Evolutionary conservation across 1,284 basidiomycete species (phyloP).

Genomic region (Microbotryum scabiosae): DNA sequence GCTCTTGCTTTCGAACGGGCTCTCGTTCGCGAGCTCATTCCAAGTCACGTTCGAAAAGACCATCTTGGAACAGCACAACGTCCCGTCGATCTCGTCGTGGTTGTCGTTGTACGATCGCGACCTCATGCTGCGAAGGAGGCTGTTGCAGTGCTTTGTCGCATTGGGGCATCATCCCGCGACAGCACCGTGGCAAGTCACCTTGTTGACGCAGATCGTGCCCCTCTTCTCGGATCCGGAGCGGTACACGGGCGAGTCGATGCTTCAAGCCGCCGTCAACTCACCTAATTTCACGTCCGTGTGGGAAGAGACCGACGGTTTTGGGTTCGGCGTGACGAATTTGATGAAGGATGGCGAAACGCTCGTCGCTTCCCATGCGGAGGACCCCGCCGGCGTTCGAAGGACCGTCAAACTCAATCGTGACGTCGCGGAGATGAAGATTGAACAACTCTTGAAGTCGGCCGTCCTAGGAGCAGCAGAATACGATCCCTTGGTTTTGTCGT

Average conservation of each 20-base stretch:
- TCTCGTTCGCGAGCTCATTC: constrained; percentile 70
- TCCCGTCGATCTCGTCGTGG: constrained; percentile 40
- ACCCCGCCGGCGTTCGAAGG: neutral
- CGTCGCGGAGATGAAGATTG: constrained; percentile 64
- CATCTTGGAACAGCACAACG: neutral
- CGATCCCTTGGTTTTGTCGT: constrained; percentile 49
- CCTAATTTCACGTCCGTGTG: constrained; percentile 79
- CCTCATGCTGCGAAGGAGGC: constrained; percentile 68
- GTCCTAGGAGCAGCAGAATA: constrained; percentile 79
- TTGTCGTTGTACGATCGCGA: constrained; percentile 70
- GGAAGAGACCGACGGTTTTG: constrained; percentile 80
- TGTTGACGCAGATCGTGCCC: constrained; percentile 76
- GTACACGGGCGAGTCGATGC: constrained; percentile 57
- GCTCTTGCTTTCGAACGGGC: constrained; percentile 72
- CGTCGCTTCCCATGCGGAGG: constrained; percentile 26
- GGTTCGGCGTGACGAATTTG: constrained; percentile 78
- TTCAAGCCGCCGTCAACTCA: constrained; percentile 86
- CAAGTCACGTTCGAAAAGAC: constrained; percentile 2
- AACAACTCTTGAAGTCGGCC: constrained; percentile 65
- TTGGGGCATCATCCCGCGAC: constrained; percentile 71
- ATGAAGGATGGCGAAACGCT: constrained; percentile 37
- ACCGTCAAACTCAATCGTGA: constrained; percentile 58
- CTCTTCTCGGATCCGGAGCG: constrained; percentile 71
- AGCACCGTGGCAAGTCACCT: constrained; percentile 65
- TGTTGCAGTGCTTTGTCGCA: constrained; percentile 80